Evolutionary conservation across 2,329 filamentous ascomycete species (phyloP), one percentile per base, ranked within the genome.

Genomic region (Trichoderma atrobrunneum): DNA sequence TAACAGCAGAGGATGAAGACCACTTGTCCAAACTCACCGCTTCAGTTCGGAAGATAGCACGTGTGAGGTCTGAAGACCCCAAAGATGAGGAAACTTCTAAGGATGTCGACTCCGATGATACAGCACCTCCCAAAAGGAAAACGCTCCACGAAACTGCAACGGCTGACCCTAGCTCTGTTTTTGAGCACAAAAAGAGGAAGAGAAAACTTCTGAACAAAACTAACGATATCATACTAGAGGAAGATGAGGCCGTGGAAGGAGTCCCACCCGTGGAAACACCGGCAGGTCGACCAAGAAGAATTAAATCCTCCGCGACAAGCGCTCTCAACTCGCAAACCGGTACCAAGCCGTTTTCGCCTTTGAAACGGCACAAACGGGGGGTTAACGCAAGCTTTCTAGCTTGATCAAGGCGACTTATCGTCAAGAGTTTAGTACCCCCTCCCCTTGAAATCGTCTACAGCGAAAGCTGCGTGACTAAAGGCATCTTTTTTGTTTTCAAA

Each of bases 291-390:
- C 57, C 51, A 30, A 75, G 76, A 64, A 74, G 63, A 11, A 43
- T 56, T 6, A 71, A 83, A 74, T 80, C 81, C 30, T 81, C 81
- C 26, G 81, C 86, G 60, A 82, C 77, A 51, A 80, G 81, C 36
- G 79, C 79, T n/a, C 79, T 82, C 57, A 85, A 81, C 77, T 87
- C 82, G 0, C 88, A 91, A 34, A 39, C 24, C 66, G 77, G 85
- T 14, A 84, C 84, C 14, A 82, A 82, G 21, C 78, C 85, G 5
- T 94, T 94, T 79, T 94, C 92, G 21, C 92, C 92, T 8, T 81
- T 94, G 72, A 94, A 94, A 82, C 87, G 88, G 78, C 89, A 93
- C 65, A 87, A 87, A 72, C 88, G 90, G 73, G 89, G 89, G 36
- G 85, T 88, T 4, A 85, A 85, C 73, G 89, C 89, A 69, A 91